These are phyloP conservation scores for Suhomyces bribrorum DNA, from an alignment of 1,139 yeast species.

Conservation along the genomic window DNA sequence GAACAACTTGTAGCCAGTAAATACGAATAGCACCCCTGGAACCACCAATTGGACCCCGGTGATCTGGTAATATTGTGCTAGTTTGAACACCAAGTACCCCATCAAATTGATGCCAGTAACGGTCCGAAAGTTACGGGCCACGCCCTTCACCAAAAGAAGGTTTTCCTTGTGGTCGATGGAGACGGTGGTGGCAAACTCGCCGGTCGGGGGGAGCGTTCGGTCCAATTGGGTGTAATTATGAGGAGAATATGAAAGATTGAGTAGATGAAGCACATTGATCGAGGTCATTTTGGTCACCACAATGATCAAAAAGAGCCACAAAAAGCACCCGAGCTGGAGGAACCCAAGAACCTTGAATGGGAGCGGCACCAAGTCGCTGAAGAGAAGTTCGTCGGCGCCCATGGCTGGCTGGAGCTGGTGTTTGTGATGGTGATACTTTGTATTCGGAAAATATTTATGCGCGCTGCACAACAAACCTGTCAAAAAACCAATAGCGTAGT, in stretches of 20 bases:
- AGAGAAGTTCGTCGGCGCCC: conserved; percentile 5
- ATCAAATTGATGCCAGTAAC: conserved; percentile 23
- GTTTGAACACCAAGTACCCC: conserved; percentile 26
- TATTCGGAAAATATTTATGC: no score
- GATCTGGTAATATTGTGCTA: conserved; percentile 15
- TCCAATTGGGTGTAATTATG: conserved; percentile 38
- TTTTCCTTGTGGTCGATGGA: conserved; percentile 38
- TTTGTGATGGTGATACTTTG: background rate
- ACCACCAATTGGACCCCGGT: conserved; percentile 1
- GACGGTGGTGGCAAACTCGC: conserved; percentile 36
- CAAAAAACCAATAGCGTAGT: no score
- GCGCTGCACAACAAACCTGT: no score
- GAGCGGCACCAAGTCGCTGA: conserved; percentile 30
- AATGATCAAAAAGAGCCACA: conserved; percentile 38
- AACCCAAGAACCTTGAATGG: conserved; percentile 40
- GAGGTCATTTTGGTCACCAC: conserved; percentile 25
- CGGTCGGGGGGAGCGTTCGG: conserved; percentile 23
- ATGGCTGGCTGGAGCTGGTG: background rate
- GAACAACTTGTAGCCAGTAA: conserved; percentile 15
- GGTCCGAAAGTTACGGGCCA: conserved; percentile 30
- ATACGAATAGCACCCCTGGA: conserved; percentile 12
- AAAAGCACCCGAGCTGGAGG: conserved; percentile 32
- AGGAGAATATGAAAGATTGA: conserved; percentile 40
- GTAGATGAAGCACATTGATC: conserved; percentile 38
- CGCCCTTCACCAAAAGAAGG: conserved; percentile 32